Percentiles rank a stretch among this genome's conserved stretches.
Evolutionary conservation across 768 basidiomycete species (phyloP).

Genomic region (Pleurotus ostreatus): DNA sequence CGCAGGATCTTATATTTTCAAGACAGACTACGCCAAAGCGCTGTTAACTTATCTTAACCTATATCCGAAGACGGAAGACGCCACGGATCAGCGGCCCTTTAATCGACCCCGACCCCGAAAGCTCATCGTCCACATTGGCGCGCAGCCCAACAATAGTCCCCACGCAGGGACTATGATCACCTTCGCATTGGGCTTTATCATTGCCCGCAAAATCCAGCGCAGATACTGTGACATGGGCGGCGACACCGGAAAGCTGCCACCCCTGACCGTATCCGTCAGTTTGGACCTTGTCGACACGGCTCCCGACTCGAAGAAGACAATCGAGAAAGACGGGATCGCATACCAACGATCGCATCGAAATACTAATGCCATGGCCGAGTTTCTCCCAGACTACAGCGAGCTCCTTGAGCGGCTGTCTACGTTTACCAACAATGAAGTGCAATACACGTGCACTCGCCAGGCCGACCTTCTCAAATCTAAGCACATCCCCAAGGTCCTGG

Average conservation of each 20-base stretch:
- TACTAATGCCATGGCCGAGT: slow-evolving; percentile 13
- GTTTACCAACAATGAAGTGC: slow-evolving; percentile 9
- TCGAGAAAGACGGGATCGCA: slow-evolving; percentile 11
- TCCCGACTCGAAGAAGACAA: slow-evolving; percentile 10
- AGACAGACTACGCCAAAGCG: slow-evolving; percentile 9
- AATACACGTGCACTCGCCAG: slow-evolving; percentile 16
- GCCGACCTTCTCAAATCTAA: slow-evolving; percentile 12
- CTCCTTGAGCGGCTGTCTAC: slow-evolving; percentile 12
- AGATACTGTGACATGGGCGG: background rate
- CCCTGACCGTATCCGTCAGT: slow-evolving; percentile 13
- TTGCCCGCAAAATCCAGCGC: slow-evolving; percentile 17
- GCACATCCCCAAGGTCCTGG: slow-evolving; percentile 14
- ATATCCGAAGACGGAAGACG: background rate
- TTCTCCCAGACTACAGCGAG: slow-evolving; percentile 19
- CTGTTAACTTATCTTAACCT: slow-evolving; percentile 10
- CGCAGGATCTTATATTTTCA: slow-evolving; percentile 19
- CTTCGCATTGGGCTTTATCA: slow-evolving; percentile 21
- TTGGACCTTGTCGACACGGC: slow-evolving; percentile 27
- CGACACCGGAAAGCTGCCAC: background rate
- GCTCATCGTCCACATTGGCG: slow-evolving; percentile 18
- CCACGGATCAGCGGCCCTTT: background rate
- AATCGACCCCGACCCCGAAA: background rate
- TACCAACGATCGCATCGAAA: slow-evolving; percentile 23
- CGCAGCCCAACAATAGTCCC: slow-evolving; percentile 29
- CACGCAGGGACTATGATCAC: slow-evolving; percentile 24